These are phyloP conservation scores for Thielaviopsis musarum DNA, from an alignment of 2,329 filamentous ascomycete genomes.

Conservation along the genomic window DNA sequence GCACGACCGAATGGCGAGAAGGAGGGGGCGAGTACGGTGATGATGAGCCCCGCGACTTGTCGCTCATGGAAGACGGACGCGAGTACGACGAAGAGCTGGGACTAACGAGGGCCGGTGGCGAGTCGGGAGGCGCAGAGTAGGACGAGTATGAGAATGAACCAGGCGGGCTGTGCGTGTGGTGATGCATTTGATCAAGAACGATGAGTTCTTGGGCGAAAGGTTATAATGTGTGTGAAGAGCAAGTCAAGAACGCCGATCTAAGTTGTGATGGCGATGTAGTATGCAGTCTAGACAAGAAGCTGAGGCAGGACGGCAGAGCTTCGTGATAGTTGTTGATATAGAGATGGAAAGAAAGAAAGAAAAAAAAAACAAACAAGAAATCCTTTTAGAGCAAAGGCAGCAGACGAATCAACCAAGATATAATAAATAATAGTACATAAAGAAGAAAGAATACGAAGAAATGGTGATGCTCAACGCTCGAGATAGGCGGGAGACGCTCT, in stretches of 20 bases:
- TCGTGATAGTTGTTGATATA: too few relatives aligned
- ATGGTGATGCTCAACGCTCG: neutral
- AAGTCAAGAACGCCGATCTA: neutral
- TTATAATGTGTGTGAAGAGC: neutral
- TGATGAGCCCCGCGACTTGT: constrained; percentile 18
- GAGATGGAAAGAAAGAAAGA: too few relatives aligned
- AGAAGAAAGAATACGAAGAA: neutral
- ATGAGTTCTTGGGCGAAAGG: neutral
- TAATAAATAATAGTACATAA: neutral
- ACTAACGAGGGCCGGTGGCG: constrained; percentile 37
- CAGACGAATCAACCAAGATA: neutral
- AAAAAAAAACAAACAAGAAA: too few relatives aligned
- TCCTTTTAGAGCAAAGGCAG: neutral
- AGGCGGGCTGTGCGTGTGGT: neutral
- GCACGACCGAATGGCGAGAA: neutral
- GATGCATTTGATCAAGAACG: neutral
- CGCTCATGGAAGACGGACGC: constrained; percentile 25
- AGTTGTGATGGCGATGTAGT: neutral
- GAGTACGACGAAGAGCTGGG: constrained; percentile 32
- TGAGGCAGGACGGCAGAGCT: too few relatives aligned
- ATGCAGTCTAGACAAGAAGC: neutral
- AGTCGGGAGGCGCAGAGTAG: constrained; percentile 23
- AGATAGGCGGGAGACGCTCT: neutral
- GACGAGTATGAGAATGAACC: neutral
- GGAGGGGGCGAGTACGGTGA: neutral